Evolutionary conservation across 768 basidiomycete genomes (phyloP).

Genomic region (Jaapia argillacea): DNA sequence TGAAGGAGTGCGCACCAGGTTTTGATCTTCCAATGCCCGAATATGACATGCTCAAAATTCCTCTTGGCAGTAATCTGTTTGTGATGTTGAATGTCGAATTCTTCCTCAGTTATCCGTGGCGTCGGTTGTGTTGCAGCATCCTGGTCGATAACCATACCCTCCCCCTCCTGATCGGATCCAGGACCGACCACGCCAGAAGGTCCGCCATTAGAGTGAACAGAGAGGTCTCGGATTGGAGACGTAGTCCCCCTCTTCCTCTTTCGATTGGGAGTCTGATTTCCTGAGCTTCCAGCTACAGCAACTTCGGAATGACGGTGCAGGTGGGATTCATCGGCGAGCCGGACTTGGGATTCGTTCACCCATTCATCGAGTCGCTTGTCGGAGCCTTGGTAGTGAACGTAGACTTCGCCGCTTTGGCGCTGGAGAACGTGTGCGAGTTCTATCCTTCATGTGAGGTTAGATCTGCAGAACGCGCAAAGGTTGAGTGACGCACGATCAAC

Average conservation of each 20-base stretch:
- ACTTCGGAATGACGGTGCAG: too few species aligned
- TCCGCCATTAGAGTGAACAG: too few species aligned
- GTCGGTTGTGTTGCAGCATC: conserved; percentile 8
- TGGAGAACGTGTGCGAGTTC: conserved; percentile 44
- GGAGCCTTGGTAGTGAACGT: conserved; percentile 62
- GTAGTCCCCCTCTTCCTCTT: conserved; percentile 10
- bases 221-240: too few species aligned
- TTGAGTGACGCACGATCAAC: conserved; percentile 23
- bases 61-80: conserved; percentile 58
- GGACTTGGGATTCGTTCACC: conserved; percentile 38
- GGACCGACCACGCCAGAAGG: conserved; percentile 6
- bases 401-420: conserved; percentile 39
- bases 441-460: conserved; percentile 12
- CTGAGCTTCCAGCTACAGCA: too few species aligned
- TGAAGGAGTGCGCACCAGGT: conserved; percentile 50
- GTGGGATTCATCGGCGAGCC: conserved; percentile 17
- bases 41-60: conserved; percentile 82
- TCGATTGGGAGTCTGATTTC: too few species aligned
- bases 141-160: conserved; percentile 12
- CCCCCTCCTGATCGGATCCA: conserved; percentile 7
- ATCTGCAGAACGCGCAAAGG: conserved; percentile 5
- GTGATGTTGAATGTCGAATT: conserved; percentile 59
- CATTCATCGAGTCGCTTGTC: conserved; percentile 75
- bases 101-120: conserved; percentile 48
- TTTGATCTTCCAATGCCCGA: conserved; percentile 79